Conservation (phyloP, 371 early-diverging fungal genomes). For the Neoconidiobolus thromboides region DNA sequence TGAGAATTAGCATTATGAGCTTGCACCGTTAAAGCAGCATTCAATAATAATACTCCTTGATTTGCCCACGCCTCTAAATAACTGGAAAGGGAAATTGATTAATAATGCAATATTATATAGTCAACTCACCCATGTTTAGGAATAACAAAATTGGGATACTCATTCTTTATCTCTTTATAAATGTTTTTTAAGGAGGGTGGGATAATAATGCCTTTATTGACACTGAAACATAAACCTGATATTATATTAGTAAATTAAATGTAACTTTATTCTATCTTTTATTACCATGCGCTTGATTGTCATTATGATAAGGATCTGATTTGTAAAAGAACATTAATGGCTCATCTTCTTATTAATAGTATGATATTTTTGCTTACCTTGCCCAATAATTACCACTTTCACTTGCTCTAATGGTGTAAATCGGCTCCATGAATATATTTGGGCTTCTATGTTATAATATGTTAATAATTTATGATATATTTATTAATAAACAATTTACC, state of each 20-base stretch:
- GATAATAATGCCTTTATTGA: conserved; percentile 41
- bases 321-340: background rate
- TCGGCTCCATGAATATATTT: conserved; percentile 67
- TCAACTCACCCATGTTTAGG: conserved; percentile 34
- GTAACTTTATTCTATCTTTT: conserved; percentile 6
- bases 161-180: conserved; percentile 58
- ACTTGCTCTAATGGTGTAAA: conserved; percentile 40
- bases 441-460: conserved; percentile 14
- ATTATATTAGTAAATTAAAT: background rate
- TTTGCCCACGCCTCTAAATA: conserved; percentile 63
- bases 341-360: background rate
- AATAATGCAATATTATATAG: background rate
- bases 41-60: conserved; percentile 90
- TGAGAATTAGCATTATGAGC: conserved; percentile 74
- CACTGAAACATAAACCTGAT: conserved; percentile 58
- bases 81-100: conserved; percentile 17
- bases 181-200: conserved; percentile 94
- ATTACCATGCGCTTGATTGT: conserved; percentile 78
- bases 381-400: conserved; percentile 78
- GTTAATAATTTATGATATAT: background rate
- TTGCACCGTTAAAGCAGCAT: conserved; percentile 84
- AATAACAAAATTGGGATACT: conserved; percentile 37
- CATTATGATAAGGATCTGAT: conserved; percentile 90
- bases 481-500: conserved; percentile 13
- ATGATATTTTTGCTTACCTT: conserved; percentile 24